Percentiles rank a stretch among this genome's conserved stretches.
Evolutionary conservation across 2,329 filamentous ascomycete species (phyloP).

Genomic region (Furcasterigmium sp.): DNA sequence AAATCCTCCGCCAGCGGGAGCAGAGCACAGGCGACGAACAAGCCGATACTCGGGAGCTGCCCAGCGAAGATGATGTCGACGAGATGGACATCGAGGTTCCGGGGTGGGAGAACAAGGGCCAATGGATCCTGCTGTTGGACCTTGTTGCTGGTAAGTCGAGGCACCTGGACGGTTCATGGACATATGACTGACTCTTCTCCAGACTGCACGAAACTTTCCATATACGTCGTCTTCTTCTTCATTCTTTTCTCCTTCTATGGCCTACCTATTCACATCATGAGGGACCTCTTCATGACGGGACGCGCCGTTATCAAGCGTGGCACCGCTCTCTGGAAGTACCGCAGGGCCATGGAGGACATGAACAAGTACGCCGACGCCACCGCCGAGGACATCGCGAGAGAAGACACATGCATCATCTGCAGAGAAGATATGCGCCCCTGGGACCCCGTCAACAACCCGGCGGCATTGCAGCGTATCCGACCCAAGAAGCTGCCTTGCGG

Average conservation of each 20-base stretch:
- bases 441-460: slow-evolving; percentile 51
- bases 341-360: slow-evolving; percentile 91
- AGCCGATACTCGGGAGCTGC: slow-evolving; percentile 42
- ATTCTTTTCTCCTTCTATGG: slow-evolving; percentile 94
- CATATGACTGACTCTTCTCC: slow-evolving; percentile 12
- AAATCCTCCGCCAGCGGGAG: slow-evolving; percentile 43
- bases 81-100: slow-evolving; percentile 94
- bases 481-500: slow-evolving; percentile 97
- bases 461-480: slow-evolving; percentile 75
- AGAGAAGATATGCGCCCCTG: slow-evolving; percentile 91
- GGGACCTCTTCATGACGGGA: slow-evolving; percentile 90
- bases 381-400: slow-evolving; percentile 73
- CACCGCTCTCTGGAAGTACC: slow-evolving; percentile 83
- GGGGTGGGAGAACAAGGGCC: slow-evolving; percentile 93
- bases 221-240: slow-evolving; percentile 88
- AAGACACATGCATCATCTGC: slow-evolving; percentile 97
- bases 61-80: slow-evolving; percentile 71
- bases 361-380: slow-evolving; percentile 91
- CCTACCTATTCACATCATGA: slow-evolving; percentile 91
- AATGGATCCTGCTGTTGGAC: slow-evolving; percentile 86
- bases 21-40: slow-evolving; percentile 43
- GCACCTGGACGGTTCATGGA: background rate
- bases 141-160: slow-evolving; percentile 63
- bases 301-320: slow-evolving; percentile 87
- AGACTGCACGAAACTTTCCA: slow-evolving; percentile 87